Evolutionary conservation across 805 yeast genomes (phyloP), one percentile per base, ranked within the genome.

Genomic region (Hemisphaericaspora nanyangensis): DNA sequence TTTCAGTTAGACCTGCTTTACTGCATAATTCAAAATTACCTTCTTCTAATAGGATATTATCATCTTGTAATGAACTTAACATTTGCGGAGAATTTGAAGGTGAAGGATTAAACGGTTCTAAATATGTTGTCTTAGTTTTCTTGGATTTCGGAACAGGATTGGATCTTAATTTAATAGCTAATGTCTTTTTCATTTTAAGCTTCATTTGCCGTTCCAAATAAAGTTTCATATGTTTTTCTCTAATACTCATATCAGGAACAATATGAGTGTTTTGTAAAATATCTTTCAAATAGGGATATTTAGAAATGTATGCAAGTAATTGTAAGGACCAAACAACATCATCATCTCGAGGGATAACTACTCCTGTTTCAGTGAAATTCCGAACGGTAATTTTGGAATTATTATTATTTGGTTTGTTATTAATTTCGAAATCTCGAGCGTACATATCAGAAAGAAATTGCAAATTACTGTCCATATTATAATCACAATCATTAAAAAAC

Each of bases 271-370:
- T 76, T 48, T 89, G 95, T 42, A 91, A 66, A 34, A 72, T 72
- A 28, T 79, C 82, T 52, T 90, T 85, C 58, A 90, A 66, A 45
- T 79, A 75, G 0, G 96, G 82, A 54, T 93, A 91, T 60, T 91
- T 91, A 4, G 97, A 89, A 30, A 90, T 86, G 60, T 89, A 91
- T 11, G 98, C 98, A 36, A 93, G 61, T 16, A 93, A 71, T 60
- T 91, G 98, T 38, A 91, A 68, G 4, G 95, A 84, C 96, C 96
- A 89, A 27, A 88, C 81, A 13, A 91, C 86, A 55, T 91, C 99
- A 56, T 91, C 97, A 46, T 86, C 95, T 40, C 87, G 76, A 1
- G 97, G 97, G 5, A 89, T 75, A n/a, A 90, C 72, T 17, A 81
- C 79, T 1, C 95, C 95, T 30, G 83, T 62, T 17, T 65, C 70